Evolutionary conservation across 345 rosid genomes (phyloP).

Genomic region (Rhodamnia argentea): DNA sequence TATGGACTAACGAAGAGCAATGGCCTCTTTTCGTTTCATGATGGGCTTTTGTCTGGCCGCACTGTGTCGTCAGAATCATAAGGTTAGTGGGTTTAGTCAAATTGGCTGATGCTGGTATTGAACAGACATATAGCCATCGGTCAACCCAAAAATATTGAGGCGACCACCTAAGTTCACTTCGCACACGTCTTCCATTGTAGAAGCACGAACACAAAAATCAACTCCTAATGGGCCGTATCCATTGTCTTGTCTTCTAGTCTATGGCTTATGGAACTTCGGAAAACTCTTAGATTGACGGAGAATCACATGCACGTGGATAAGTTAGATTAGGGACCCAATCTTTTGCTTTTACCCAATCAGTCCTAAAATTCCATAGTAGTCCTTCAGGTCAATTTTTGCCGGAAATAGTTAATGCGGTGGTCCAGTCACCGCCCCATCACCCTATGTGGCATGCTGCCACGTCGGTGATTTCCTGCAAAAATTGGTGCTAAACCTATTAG

Average conservation of each 20-base stretch:
- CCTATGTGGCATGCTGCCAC: too few relatives aligned
- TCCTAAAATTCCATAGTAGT: too few relatives aligned
- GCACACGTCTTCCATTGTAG: fast-evolving
- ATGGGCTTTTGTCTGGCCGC: background rate
- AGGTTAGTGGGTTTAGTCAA: background rate
- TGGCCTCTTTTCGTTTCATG: background rate
- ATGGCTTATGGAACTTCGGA: background rate
- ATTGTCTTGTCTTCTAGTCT: too few relatives aligned
- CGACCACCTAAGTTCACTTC: background rate
- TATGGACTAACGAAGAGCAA: background rate
- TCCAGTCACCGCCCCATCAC: too few relatives aligned
- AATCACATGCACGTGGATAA: background rate
- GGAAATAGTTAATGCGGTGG: too few relatives aligned
- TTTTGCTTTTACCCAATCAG: background rate
- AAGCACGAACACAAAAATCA: background rate
- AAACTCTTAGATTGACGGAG: background rate
- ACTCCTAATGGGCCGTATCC: too few relatives aligned
- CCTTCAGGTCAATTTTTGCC: too few relatives aligned
- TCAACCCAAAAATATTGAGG: background rate
- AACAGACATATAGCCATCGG: background rate
- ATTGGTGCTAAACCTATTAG: background rate
- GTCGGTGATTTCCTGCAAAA: too few relatives aligned
- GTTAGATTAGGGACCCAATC: background rate
- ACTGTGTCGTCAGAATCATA: background rate
- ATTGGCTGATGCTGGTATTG: background rate